Percentiles rank a stretch among this genome's conserved stretches.
Conservation (phyloP, 192 early-diverging fungal species). For the Phlyctochytrium bullatum region DNA sequence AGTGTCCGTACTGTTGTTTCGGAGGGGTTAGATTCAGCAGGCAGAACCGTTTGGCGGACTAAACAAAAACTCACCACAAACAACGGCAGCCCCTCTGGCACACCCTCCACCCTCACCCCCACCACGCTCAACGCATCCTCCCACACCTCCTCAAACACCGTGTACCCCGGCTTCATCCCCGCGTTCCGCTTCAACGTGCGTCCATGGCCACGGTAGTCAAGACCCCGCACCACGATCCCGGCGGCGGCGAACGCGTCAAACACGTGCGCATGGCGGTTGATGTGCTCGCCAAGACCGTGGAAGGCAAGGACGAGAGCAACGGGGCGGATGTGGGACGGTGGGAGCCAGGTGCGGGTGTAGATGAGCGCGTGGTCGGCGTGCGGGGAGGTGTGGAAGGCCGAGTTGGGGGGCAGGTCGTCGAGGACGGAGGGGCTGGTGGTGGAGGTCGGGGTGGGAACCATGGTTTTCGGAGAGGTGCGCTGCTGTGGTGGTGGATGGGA, state of each 20-base stretch:
- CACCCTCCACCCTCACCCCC: constrained; percentile 28
- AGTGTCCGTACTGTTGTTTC: constrained; percentile 38
- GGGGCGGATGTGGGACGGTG: too few relatives aligned
- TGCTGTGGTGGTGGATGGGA: too few relatives aligned
- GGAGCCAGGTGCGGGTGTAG: too few relatives aligned
- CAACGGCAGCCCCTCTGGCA: constrained; percentile 34
- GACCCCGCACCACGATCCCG: constrained; percentile 55
- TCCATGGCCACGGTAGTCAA: constrained; percentile 70
- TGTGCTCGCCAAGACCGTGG: constrained; percentile 66
- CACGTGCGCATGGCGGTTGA: constrained; percentile 59
- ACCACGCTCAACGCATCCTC: constrained; percentile 45
- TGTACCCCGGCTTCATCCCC: background rate
- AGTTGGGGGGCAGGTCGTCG: too few relatives aligned
- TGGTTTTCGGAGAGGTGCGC: too few relatives aligned
- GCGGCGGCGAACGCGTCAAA: constrained; percentile 50
- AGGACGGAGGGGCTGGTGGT: too few relatives aligned
- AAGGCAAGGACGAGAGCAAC: constrained; percentile 48
- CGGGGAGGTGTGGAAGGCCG: too few relatives aligned
- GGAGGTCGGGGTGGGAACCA: too few relatives aligned
- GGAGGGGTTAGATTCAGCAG: background rate
- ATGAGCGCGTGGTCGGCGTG: too few relatives aligned
- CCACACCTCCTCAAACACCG: constrained; percentile 25
- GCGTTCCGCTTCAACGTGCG: constrained; percentile 53
- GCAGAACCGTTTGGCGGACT: background rate
- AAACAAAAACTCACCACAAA: constrained; percentile 18